Conservation (phyloP, 345 rosid species). For the Rhodomyrtus tomentosa region DNA sequence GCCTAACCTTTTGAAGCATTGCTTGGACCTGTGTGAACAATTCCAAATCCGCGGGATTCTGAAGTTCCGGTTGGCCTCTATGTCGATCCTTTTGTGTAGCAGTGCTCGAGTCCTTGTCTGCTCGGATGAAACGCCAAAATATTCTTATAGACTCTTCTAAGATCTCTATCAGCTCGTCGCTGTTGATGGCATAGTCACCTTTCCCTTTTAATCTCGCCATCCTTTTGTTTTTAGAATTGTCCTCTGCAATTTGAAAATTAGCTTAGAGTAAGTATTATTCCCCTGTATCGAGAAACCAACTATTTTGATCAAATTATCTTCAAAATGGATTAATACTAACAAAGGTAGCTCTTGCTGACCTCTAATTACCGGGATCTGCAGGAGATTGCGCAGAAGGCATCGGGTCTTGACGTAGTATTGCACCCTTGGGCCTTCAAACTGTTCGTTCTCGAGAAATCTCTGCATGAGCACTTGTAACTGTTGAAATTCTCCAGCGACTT, state of each 20-base stretch:
- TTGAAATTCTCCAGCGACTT: constrained; percentile 87
- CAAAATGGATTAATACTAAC: too few species aligned
- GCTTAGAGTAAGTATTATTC: neutral
- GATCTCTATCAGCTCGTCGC: constrained; percentile 64
- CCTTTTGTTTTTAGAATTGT: constrained; percentile 35
- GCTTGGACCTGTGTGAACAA: constrained; percentile 36
- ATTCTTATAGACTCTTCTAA: constrained; percentile 84
- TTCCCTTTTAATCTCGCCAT: constrained; percentile 28
- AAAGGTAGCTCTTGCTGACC: constrained; percentile 21
- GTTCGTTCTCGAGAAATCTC: constrained; percentile 82
- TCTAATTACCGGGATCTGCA: constrained; percentile 85
- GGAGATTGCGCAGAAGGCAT: constrained; percentile 59
- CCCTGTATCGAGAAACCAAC: neutral
- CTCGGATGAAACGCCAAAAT: constrained; percentile 78
- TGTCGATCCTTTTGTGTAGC: constrained; percentile 25
- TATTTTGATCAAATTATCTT: neutral
- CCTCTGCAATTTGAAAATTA: constrained; percentile 40
- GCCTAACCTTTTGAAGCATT: constrained; percentile 53
- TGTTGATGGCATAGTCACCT: constrained; percentile 31
- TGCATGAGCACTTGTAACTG: constrained; percentile 81
- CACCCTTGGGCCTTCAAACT: constrained; percentile 73
- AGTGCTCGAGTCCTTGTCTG: constrained; percentile 47
- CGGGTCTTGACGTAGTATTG: constrained; percentile 64
- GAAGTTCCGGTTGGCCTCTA: constrained; percentile 47
- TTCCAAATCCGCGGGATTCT: constrained; percentile 38